A percentile compares a stretch with the other conserved stretches of the same genome.
Evolutionary conservation across 768 basidiomycete genomes (phyloP).

Genomic region (Podaxis sp.): DNA sequence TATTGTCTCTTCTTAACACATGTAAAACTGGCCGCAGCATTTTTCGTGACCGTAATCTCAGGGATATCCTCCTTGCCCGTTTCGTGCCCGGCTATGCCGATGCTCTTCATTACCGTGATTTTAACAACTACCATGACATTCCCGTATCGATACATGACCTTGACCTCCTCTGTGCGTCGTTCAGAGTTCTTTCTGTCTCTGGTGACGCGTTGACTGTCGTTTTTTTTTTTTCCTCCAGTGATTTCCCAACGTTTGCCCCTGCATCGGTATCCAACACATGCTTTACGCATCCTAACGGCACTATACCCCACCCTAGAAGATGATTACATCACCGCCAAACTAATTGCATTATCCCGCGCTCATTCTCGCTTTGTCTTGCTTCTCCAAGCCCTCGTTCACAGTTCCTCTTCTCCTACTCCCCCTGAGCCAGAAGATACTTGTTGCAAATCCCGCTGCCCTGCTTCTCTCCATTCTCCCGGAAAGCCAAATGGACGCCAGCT

Average conservation of each 20-base stretch:
- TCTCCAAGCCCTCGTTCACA: slow-evolving; percentile 68
- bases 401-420: slow-evolving; percentile 43
- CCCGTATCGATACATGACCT: slow-evolving; percentile 55
- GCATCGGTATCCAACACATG: slow-evolving; percentile 68
- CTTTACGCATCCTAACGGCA: slow-evolving; percentile 47
- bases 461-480: slow-evolving; percentile 16
- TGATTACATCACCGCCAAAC: slow-evolving; percentile 28
- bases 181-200: background rate
- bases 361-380: slow-evolving; percentile 76
- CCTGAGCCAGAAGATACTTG: slow-evolving; percentile 39
- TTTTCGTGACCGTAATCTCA: slow-evolving; percentile 23
- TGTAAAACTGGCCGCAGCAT: slow-evolving; percentile 27
- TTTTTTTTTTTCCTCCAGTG: slow-evolving; percentile 35
- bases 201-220: slow-evolving; percentile 10
- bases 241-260: slow-evolving; percentile 60
- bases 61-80: slow-evolving; percentile 37
- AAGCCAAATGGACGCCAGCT: slow-evolving; percentile 46
- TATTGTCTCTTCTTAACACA: slow-evolving; percentile 33
- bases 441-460: slow-evolving; percentile 21
- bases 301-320: slow-evolving; percentile 27
- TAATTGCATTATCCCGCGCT: slow-evolving; percentile 49
- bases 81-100: slow-evolving; percentile 57
- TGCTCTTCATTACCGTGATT: slow-evolving; percentile 37
- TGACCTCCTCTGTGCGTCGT: slow-evolving; percentile 54
- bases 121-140: slow-evolving; percentile 38